These are phyloP conservation scores for Podaxis carcinomalis DNA, from an alignment of 768 basidiomycete species.

Conservation along the genomic window DNA sequence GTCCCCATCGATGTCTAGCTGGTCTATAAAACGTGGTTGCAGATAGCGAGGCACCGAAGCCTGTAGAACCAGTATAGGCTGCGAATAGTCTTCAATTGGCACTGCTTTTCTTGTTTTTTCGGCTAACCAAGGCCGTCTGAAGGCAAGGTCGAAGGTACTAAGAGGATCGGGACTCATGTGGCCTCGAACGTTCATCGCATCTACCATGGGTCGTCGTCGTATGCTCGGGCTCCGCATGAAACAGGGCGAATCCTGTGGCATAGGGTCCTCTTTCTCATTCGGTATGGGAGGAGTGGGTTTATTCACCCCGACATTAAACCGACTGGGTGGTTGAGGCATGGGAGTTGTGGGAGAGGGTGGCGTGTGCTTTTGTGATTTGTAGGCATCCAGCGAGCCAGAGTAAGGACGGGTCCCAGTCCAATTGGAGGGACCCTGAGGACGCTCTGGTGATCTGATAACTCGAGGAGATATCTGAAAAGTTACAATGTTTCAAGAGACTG, in stretches of 20 bases:
- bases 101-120: conserved; percentile 15
- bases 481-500: neutral
- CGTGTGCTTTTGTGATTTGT: conserved; percentile 19
- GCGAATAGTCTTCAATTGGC: conserved; percentile 25
- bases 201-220: conserved; percentile 34
- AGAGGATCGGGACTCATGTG: conserved; percentile 24
- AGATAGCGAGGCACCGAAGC: conserved; percentile 52
- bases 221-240: conserved; percentile 25
- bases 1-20: conserved; percentile 61
- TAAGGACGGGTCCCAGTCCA: neutral
- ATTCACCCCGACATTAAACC: conserved; percentile 17
- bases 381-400: conserved; percentile 5
- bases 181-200: conserved; percentile 28
- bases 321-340: conserved; percentile 32
- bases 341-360: conserved; percentile 36
- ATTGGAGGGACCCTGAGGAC: conserved; percentile 1
- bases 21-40: conserved; percentile 51
- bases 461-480: conserved; percentile 8
- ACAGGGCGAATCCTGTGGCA: conserved; percentile 21
- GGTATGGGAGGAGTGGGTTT: conserved; percentile 33
- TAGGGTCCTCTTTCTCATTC: conserved; percentile 13
- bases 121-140: conserved; percentile 14
- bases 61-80: conserved; percentile 23
- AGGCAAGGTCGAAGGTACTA: conserved; percentile 20
- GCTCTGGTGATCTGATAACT: conserved; percentile 3